Conservation (phyloP, 148 eudicot species). For the Spergularia marina region DNA sequence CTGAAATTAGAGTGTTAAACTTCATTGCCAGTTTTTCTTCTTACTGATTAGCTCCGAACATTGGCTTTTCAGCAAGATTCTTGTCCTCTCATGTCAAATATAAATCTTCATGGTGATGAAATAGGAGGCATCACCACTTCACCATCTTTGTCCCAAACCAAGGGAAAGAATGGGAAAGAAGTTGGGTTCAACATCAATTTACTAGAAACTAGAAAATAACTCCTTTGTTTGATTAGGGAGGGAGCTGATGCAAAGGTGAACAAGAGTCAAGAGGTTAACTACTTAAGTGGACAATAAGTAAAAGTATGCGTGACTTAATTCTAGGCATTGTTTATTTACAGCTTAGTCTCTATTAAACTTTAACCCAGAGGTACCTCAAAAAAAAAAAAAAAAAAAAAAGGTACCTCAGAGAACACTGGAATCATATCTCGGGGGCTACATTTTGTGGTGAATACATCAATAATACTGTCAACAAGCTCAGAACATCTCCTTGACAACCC, state of each 20-base stretch:
- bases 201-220: background rate
- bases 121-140: too few species aligned
- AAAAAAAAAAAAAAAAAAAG: background rate
- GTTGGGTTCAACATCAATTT: background rate
- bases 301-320: background rate
- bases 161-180: too few species aligned
- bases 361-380: slow-evolving; percentile 65
- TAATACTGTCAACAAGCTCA: slow-evolving; percentile 49
- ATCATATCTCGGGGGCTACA: slow-evolving; percentile 88
- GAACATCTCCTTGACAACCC: slow-evolving; percentile 57
- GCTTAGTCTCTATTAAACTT: background rate
- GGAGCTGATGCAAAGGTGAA: background rate
- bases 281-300: background rate
- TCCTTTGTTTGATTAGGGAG: slow-evolving; percentile 7
- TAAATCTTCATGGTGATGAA: too few species aligned
- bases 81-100: too few species aligned
- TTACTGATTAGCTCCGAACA: too few species aligned
- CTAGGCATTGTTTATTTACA: background rate
- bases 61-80: too few species aligned
- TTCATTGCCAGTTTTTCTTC: too few species aligned
- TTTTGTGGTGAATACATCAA: slow-evolving; percentile 44
- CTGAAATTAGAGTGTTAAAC: too few species aligned
- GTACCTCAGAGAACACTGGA: slow-evolving; percentile 74
- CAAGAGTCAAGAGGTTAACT: background rate
- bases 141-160: too few species aligned